These are phyloP conservation scores for Leishmania mexicana DNA, from an alignment of 208 protist species.

Conservation along the genomic window DNA sequence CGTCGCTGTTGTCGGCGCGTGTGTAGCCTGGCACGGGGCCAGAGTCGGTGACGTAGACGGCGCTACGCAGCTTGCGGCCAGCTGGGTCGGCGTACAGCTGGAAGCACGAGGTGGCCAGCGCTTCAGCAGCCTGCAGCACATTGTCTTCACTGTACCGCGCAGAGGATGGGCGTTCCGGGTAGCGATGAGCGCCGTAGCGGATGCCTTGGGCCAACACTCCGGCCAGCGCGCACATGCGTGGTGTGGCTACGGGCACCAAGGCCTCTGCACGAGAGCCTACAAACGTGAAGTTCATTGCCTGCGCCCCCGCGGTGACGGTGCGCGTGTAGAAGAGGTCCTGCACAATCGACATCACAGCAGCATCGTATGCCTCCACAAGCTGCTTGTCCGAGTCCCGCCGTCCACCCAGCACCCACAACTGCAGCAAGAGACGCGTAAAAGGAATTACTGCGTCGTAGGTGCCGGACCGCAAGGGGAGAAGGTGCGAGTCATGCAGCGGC, in stretches of 20 bases:
- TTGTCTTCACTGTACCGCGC: slow-evolving; percentile 20
- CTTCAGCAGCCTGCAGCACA: slow-evolving; percentile 41
- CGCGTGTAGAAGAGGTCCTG: slow-evolving; percentile 31
- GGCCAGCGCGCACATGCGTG: slow-evolving; percentile 26
- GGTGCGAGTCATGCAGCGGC: slow-evolving; percentile 4
- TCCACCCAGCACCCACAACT: slow-evolving; percentile 31
- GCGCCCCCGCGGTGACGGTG: slow-evolving; percentile 6
- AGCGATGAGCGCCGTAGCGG: slow-evolving; percentile 33
- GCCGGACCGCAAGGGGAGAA: slow-evolving; percentile 19
- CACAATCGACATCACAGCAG: slow-evolving; percentile 19
- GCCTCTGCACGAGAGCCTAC: slow-evolving; percentile 16
- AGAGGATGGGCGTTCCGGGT: background rate
- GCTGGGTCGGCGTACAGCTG: slow-evolving; percentile 33
- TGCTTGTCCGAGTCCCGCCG: slow-evolving; percentile 5
- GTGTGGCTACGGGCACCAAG: slow-evolving; percentile 24
- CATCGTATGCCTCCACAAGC: slow-evolving; percentile 28
- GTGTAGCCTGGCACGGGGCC: slow-evolving; percentile 13
- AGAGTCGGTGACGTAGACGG: slow-evolving; percentile 22
- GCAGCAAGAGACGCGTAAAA: slow-evolving; percentile 31
- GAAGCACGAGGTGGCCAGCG: slow-evolving; percentile 48
- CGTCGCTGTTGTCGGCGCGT: too few species aligned
- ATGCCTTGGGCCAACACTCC: slow-evolving; percentile 35
- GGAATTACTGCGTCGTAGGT: slow-evolving; percentile 28
- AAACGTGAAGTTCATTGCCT: slow-evolving; percentile 41
- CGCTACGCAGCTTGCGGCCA: slow-evolving; percentile 10